Evolutionary conservation across 2,329 filamentous ascomycete genomes (phyloP).

Genomic region (Akanthomyces dipterigenus): DNA sequence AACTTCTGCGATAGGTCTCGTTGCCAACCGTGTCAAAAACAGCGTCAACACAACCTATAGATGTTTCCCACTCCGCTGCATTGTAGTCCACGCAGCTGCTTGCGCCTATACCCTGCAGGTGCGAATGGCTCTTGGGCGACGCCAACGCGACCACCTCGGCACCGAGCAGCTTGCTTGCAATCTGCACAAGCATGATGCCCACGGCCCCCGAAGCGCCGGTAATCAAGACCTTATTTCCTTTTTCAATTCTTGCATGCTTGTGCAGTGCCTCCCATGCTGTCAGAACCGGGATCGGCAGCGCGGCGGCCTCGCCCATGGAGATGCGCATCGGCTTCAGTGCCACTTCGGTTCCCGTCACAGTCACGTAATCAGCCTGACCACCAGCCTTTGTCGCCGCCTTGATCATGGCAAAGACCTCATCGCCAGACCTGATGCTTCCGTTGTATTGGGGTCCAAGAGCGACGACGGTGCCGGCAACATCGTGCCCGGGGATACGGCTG

Average conservation of each 20-base stretch:
- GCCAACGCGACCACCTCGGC: slow-evolving; percentile 24
- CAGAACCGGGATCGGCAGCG: slow-evolving; percentile 25
- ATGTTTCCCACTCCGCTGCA: slow-evolving; percentile 17
- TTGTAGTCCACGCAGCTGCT: slow-evolving; percentile 23
- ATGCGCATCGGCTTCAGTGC: slow-evolving; percentile 18
- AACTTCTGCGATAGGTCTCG: slow-evolving; percentile 21
- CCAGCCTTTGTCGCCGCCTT: slow-evolving; percentile 16
- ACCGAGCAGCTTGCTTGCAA: slow-evolving; percentile 17
- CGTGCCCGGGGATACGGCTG: slow-evolving; percentile 27
- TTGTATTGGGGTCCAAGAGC: slow-evolving; percentile 20
- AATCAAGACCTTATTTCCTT: slow-evolving; percentile 19
- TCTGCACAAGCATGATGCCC: slow-evolving; percentile 23
- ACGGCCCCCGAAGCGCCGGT: slow-evolving; percentile 27
- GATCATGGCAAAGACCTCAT: slow-evolving; percentile 24
- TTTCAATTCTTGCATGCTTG: slow-evolving; percentile 14
- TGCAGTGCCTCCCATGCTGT: slow-evolving; percentile 25
- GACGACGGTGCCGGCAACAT: slow-evolving; percentile 27
- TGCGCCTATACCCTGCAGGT: slow-evolving; percentile 18
- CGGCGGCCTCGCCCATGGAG: slow-evolving; percentile 21
- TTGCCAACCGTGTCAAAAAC: slow-evolving; percentile 28
- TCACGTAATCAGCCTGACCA: slow-evolving; percentile 24
- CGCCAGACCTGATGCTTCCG: slow-evolving; percentile 15
- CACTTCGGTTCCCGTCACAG: slow-evolving; percentile 15
- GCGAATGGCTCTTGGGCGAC: slow-evolving; percentile 15
- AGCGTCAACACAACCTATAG: slow-evolving; percentile 19